Evolutionary conservation across 345 rosid genomes (phyloP).

Genomic region (Gossypium rotundifolium): DNA sequence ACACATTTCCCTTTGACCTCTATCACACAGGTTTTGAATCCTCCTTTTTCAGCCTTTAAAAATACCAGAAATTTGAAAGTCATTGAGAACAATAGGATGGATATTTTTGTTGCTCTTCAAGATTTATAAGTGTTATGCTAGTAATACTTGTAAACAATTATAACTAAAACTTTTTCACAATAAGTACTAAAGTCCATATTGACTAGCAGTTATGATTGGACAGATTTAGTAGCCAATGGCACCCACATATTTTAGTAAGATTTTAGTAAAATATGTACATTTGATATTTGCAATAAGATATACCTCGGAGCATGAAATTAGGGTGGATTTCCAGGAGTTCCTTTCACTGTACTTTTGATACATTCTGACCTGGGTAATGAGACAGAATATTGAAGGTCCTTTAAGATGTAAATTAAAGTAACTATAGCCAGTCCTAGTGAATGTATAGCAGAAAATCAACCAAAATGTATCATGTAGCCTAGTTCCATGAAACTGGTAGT

Average conservation of each 20-base stretch:
- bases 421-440: background rate
- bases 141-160: background rate
- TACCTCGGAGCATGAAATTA: constrained; percentile 81
- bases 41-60: constrained; percentile 84
- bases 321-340: constrained; percentile 65
- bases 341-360: constrained; percentile 82
- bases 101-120: background rate
- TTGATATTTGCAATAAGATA: constrained; percentile 1
- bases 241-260: background rate
- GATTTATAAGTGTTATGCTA: background rate
- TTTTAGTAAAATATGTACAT: background rate
- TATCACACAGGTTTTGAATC: constrained; percentile 91
- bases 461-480: background rate
- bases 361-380: constrained; percentile 58
- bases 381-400: constrained; percentile 15
- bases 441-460: background rate
- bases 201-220: background rate
- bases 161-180: background rate
- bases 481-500: background rate
- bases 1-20: constrained; percentile 81
- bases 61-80: constrained; percentile 12
- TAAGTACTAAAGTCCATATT: background rate
- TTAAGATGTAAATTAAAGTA: constrained; percentile 7
- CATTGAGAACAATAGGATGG: constrained; percentile 12
- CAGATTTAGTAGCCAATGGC: background rate